These are phyloP conservation scores for Ustilago loliicola DNA, from an alignment of 1,284 basidiomycete genomes.

Conservation along the genomic window DNA sequence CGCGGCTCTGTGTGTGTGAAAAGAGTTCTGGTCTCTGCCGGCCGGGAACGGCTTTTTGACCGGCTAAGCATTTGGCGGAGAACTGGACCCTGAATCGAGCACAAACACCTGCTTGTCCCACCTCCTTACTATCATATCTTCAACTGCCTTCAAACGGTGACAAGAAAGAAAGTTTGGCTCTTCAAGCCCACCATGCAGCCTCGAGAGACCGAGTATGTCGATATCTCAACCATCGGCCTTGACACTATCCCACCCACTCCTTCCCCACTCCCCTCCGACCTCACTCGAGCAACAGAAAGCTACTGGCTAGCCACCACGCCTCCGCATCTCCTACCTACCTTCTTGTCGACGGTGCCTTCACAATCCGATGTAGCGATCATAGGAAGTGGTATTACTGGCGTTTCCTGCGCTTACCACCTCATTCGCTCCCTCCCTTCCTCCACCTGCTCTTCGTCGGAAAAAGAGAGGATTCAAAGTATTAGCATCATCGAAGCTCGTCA, in stretches of 20 bases:
- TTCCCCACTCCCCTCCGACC: constrained; percentile 22
- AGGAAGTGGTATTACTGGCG: constrained; percentile 55
- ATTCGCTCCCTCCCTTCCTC: constrained; percentile 15
- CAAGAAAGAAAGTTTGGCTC: too few relatives aligned
- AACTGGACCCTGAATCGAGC: too few relatives aligned
- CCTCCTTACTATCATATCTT: too few relatives aligned
- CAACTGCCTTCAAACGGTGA: too few relatives aligned
- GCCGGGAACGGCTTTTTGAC: too few relatives aligned
- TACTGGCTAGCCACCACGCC: constrained; percentile 51
- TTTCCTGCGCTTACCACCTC: constrained; percentile 53
- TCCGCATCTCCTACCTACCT: background rate
- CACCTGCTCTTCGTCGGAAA: background rate
- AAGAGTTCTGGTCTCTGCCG: background rate
- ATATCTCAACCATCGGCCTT: constrained; percentile 49
- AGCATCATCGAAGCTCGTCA: constrained; percentile 49
- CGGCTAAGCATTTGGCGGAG: too few relatives aligned
- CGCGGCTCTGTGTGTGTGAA: background rate
- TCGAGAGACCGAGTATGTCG: too few relatives aligned
- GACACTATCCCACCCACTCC: constrained; percentile 16
- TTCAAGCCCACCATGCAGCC: too few relatives aligned
- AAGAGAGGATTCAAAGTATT: constrained; percentile 5
- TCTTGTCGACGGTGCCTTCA: constrained; percentile 4
- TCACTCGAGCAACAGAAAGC: constrained; percentile 31
- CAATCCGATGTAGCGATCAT: constrained; percentile 44
- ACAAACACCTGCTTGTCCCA: too few relatives aligned